phyloP scores from a whole-genome alignment of 2,329 filamentous ascomycete genomes.

The Fonsecaea erecta region DNA sequence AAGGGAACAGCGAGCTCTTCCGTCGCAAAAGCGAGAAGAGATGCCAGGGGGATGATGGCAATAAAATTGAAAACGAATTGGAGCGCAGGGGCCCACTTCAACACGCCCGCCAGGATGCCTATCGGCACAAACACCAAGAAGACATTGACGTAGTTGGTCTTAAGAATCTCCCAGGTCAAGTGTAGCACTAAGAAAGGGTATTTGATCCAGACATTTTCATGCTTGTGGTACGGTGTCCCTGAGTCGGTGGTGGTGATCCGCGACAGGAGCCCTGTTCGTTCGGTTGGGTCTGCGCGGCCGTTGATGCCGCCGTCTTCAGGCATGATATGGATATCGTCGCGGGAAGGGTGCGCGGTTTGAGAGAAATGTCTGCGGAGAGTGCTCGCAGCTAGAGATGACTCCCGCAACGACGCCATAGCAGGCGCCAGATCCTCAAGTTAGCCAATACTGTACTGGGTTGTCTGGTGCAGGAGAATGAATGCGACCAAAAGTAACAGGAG shows the following conservation, averaged over 20 bases:
- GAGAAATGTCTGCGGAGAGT: slow-evolving; percentile 30
- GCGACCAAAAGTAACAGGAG: slow-evolving; percentile 1
- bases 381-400: slow-evolving; percentile 31
- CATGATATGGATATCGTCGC: slow-evolving; percentile 21
- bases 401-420: slow-evolving; percentile 27
- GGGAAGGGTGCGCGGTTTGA: slow-evolving; percentile 18
- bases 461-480: not conserved
- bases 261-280: slow-evolving; percentile 44
- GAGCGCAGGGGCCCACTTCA: slow-evolving; percentile 61
- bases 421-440: slow-evolving; percentile 15
- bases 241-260: slow-evolving; percentile 31
- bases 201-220: slow-evolving; percentile 45
- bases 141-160: slow-evolving; percentile 61
- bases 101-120: slow-evolving; percentile 66
- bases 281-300: slow-evolving; percentile 41
- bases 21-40: slow-evolving; percentile 66
- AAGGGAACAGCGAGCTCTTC: slow-evolving; percentile 66
- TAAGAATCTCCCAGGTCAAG: slow-evolving; percentile 51
- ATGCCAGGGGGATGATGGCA: slow-evolving; percentile 66
- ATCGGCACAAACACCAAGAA: slow-evolving; percentile 68
- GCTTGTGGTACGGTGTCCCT: slow-evolving; percentile 44
- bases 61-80: slow-evolving; percentile 68
- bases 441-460: not conserved
- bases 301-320: slow-evolving; percentile 39
- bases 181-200: slow-evolving; percentile 48